A percentile compares a stretch with the other conserved stretches of the same genome.
Conservation (phyloP, 306 rosid species). For the Oxytropis ochrocephala region DNA sequence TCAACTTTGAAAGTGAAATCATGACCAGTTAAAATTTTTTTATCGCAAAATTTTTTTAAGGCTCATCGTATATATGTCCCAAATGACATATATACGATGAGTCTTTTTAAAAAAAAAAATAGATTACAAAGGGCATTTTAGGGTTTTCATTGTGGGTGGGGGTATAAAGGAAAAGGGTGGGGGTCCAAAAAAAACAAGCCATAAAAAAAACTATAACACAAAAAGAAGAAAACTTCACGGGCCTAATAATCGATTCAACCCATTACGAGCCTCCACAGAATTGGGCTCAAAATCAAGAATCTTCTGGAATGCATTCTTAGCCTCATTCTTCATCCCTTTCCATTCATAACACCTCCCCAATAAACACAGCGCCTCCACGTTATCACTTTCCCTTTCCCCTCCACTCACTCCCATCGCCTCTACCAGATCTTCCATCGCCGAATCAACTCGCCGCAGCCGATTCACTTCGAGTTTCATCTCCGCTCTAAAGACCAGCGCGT, state of each 20-base stretch:
- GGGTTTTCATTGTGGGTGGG: too few species aligned
- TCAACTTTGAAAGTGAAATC: too few species aligned
- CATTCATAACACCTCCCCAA: slow-evolving; percentile 63
- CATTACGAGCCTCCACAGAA: slow-evolving; percentile 28
- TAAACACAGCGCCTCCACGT: slow-evolving; percentile 37
- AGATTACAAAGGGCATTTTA: too few species aligned
- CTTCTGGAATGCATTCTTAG: slow-evolving; percentile 36
- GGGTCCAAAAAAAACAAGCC: too few species aligned
- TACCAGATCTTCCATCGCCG: slow-evolving; percentile 52
- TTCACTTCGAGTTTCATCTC: slow-evolving; percentile 49
- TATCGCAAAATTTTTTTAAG: too few species aligned
- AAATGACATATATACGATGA: too few species aligned
- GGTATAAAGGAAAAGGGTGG: too few species aligned
- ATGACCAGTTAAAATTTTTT: too few species aligned
- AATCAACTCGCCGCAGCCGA: slow-evolving; percentile 48
- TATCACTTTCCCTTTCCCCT: not conserved
- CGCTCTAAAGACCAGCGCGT: slow-evolving; percentile 48
- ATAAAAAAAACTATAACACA: too few species aligned
- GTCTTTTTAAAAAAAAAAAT: too few species aligned
- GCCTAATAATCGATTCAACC: slow-evolving; percentile 29
- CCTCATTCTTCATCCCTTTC: slow-evolving; percentile 42
- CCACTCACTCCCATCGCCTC: slow-evolving; percentile 34
- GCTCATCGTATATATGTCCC: too few species aligned
- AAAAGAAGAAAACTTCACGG: not conserved
- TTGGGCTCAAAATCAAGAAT: slow-evolving; percentile 36